These are phyloP conservation scores for Aschersonia sp. DNA, from an alignment of 2,329 filamentous ascomycete genomes.

Conservation along the genomic window DNA sequence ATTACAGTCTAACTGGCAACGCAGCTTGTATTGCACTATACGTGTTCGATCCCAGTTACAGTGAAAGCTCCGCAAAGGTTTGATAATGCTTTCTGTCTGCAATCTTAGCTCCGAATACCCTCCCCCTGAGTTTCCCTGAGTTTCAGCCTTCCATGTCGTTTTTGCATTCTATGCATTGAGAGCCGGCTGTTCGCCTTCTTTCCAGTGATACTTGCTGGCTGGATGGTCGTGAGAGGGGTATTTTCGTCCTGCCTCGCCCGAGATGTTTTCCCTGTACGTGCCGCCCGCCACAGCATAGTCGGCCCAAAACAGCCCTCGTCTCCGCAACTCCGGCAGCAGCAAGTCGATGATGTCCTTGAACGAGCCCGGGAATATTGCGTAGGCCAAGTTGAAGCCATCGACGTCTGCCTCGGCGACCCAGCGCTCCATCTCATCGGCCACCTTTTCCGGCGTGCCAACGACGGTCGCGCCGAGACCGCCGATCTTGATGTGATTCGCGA, in stretches of 20 bases:
- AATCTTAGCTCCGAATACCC: too few relatives aligned
- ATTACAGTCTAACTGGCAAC: too few relatives aligned
- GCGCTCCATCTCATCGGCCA: constrained; percentile 18
- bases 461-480: constrained; percentile 15
- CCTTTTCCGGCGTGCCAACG: constrained; percentile 14
- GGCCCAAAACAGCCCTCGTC: constrained; percentile 41
- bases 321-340: constrained; percentile 45
- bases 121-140: too few relatives aligned
- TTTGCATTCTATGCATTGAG: background rate
- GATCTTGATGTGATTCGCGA: constrained; percentile 18
- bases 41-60: too few relatives aligned
- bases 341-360: constrained; percentile 54
- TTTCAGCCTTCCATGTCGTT: background rate
- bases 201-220: constrained; percentile 24
- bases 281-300: constrained; percentile 27
- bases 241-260: constrained; percentile 17
- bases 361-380: constrained; percentile 33
- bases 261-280: constrained; percentile 28
- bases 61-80: too few relatives aligned
- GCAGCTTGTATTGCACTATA: too few relatives aligned
- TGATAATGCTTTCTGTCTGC: too few relatives aligned
- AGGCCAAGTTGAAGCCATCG: constrained; percentile 34
- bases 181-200: constrained; percentile 11
- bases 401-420: constrained; percentile 39
- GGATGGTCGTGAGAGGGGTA: constrained; percentile 22